Percentiles rank a stretch among this genome's conserved stretches.
These are phyloP conservation scores for Dinochytrium kinnereticum DNA, from an alignment of 371 early-diverging fungal genomes.

Conservation along the genomic window DNA sequence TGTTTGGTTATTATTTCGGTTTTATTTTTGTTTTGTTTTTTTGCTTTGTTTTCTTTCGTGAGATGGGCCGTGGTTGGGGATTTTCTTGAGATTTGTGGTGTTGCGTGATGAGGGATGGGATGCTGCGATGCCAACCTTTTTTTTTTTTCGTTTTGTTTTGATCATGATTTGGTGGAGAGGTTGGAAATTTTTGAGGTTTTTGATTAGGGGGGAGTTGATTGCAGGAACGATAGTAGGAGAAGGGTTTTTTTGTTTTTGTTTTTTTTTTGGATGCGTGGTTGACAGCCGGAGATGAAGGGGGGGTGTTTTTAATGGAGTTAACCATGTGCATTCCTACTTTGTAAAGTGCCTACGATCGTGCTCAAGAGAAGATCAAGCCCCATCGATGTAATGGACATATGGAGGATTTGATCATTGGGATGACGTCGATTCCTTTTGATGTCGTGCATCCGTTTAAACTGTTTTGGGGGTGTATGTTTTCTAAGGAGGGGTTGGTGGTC, in stretches of 20 bases:
- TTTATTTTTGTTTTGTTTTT: not conserved
- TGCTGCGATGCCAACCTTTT: not conserved
- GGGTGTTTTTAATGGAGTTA: too few species aligned
- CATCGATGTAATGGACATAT: slow-evolving; percentile 15
- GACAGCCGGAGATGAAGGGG: too few species aligned
- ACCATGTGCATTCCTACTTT: not conserved
- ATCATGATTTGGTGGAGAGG: too few species aligned
- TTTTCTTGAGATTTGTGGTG: not conserved
- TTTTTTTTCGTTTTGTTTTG: too few species aligned
- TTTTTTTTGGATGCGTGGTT: too few species aligned
- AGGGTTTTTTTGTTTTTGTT: too few species aligned
- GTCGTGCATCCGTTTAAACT: slow-evolving; percentile 6
- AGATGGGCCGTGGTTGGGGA: too few species aligned
- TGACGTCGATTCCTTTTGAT: slow-evolving; percentile 7
- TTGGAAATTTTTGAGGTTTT: too few species aligned
- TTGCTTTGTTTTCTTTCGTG: too few species aligned
- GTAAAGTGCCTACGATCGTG: not conserved
- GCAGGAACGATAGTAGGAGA: too few species aligned
- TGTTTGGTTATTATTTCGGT: not conserved
- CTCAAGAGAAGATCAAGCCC: slow-evolving; percentile 1
- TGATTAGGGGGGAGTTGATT: too few species aligned
- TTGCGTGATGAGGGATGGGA: not conserved
- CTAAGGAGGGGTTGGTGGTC: slow-evolving; percentile 7
- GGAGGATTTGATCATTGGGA: slow-evolving; percentile 14
- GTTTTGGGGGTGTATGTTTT: slow-evolving; percentile 11